phyloP scores from a whole-genome alignment of 176 grass and related monocot genomes.

The Olyra latifolia region DNA sequence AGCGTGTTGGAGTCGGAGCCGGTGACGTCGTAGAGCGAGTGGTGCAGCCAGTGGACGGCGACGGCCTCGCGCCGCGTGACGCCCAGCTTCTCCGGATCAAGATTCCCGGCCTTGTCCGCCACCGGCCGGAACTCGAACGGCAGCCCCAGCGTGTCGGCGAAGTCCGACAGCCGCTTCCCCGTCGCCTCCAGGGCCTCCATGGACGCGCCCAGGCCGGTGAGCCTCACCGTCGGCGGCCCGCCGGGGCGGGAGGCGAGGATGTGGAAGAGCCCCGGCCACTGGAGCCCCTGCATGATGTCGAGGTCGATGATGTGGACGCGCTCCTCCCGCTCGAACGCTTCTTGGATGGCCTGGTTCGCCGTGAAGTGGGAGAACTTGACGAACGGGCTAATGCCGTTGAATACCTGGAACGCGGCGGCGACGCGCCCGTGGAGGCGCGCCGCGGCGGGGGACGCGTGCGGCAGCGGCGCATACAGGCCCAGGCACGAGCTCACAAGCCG shows the following conservation, averaged over 20 bases:
- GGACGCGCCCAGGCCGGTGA: conserved; percentile 63
- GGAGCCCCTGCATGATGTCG: conserved; percentile 87
- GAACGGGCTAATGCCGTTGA: conserved; percentile 85
- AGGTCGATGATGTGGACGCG: conserved; percentile 86
- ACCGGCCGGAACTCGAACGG: conserved; percentile 75
- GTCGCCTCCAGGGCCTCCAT: conserved; percentile 73
- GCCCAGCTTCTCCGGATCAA: conserved; percentile 69
- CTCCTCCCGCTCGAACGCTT: conserved; percentile 85
- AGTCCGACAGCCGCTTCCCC: conserved; percentile 67
- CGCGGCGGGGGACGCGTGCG: conserved; percentile 24
- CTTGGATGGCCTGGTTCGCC: conserved; percentile 86
- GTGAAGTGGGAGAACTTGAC: conserved; percentile 96
- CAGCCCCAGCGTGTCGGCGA: conserved; percentile 67
- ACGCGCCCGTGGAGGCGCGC: conserved; percentile 39
- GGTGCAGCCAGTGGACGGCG: conserved; percentile 85
- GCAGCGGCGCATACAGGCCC: conserved; percentile 65
- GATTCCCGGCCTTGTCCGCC: conserved; percentile 70
- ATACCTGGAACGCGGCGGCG: conserved; percentile 71
- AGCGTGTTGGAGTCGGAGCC: conserved; percentile 67
- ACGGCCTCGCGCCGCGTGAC: conserved; percentile 60
- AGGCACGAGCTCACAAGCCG: conserved; percentile 73
- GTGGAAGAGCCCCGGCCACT: conserved; percentile 91
- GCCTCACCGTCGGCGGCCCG: conserved; percentile 57
- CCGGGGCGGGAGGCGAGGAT: conserved; percentile 70
- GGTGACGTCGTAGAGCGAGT: conserved; percentile 84